Evolutionary conservation across 2,329 filamentous ascomycete genomes (phyloP), one percentile per base, ranked within the genome.

Genomic region (Xylariaceae sp.): DNA sequence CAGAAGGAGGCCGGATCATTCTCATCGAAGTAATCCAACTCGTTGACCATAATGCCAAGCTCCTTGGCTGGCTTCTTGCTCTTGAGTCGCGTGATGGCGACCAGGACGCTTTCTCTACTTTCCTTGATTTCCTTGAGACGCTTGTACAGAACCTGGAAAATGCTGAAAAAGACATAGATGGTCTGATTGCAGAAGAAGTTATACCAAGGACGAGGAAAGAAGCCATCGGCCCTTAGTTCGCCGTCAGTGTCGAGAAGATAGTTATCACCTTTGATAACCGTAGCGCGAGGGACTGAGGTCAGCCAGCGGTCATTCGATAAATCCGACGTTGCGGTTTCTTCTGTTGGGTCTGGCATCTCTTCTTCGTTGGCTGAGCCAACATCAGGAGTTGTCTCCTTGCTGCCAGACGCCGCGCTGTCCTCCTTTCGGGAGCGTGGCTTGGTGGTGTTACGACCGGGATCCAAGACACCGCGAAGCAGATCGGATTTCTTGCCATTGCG

Each of bases 151-250:
- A 88, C 89, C 71, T 96, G 86, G 73, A 99, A 94, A 62, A 96
- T 87, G 66, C 88, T 90, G 78, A 99, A 89, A 80, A 99, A 97
- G 74, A 94, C 92, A 72, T 92, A 96, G 61, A 99, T 88, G 2
- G 88, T 90, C 68, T 91, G 84, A 73, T 97, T 97, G 72, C 88
- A 88, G 77, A 95, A 99, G 72, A 97, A 85, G 71, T 93, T 93
- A 78, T 91, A 96, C 75, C 85, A 87, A 9, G 86, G 86, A 51
- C 92, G 89, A 66, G 82, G 82, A 75, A 94, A 96, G 59, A 89
- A 87, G 55, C 92, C 89, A 62, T 96, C 91, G 62, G 76, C 88
- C 79, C 82, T 93, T 68, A 83, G 83, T 75, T 81, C 86, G 70
- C 81, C 84, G 65, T 83, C 85, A 45, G 77, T 81, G 70, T 79